Percentiles rank a stretch among this genome's conserved stretches.
These are phyloP conservation scores for Chlorella sp. DNA, from an alignment of 139 green algal species.

Conservation along the genomic window DNA sequence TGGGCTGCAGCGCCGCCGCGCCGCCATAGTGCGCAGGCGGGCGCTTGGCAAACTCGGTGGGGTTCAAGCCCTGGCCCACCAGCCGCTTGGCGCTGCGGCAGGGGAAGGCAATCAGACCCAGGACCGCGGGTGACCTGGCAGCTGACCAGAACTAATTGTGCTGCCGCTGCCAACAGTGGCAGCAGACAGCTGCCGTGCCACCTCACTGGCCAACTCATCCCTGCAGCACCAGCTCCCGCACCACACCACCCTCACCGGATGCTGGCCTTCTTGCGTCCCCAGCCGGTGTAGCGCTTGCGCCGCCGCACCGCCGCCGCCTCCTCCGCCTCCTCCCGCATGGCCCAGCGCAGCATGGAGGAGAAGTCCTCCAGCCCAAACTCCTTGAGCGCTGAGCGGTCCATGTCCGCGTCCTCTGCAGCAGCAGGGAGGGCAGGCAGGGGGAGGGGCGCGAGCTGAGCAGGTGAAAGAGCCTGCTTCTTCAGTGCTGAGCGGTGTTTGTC, in stretches of 20 bases:
- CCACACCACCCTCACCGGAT: constrained; percentile 44
- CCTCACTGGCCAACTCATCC: background rate
- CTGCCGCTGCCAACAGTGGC: too few species aligned
- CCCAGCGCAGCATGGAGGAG: constrained; percentile 66
- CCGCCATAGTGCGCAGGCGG: background rate
- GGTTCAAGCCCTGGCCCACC: constrained; percentile 69
- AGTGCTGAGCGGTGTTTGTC: too few species aligned
- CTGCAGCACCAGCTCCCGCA: background rate
- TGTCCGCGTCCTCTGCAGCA: constrained; percentile 50
- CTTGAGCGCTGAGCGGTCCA: constrained; percentile 59
- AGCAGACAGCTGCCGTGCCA: too few species aligned
- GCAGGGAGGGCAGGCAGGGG: background rate
- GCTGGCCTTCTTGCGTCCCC: constrained; percentile 69
- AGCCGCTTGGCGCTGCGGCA: constrained; percentile 64
- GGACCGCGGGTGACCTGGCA: too few species aligned
- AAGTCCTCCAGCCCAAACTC: constrained; percentile 71
- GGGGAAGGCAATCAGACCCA: too few species aligned
- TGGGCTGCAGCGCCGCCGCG: background rate
- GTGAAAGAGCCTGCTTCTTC: background rate
- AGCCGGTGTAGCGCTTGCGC: constrained; percentile 49
- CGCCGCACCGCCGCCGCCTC: constrained; percentile 44
- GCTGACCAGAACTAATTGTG: too few species aligned
- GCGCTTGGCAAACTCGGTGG: background rate
- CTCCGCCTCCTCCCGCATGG: constrained; percentile 71
- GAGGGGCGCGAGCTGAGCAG: background rate